Evolutionary conservation across 1,284 basidiomycete species (phyloP), one percentile per base, ranked within the genome.

Genomic region (Chondrostereum purpureum): DNA sequence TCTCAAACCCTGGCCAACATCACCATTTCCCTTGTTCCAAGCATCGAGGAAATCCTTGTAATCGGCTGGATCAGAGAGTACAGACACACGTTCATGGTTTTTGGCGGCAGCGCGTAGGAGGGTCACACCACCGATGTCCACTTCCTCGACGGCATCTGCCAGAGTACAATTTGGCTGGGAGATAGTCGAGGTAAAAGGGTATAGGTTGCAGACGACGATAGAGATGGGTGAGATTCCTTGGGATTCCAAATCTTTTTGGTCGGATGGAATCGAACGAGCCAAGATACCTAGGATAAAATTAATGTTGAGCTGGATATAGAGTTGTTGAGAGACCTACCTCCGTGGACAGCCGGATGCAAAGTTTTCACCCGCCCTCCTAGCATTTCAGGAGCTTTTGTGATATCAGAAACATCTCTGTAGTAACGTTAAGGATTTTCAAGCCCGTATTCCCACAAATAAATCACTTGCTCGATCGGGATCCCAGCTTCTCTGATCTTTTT

Each of bases 361-460:
- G 96, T 99, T 74, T 99, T 99, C 53, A 99, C 96, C 52, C 96
- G 79, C 36, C 96, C 96, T 45, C 95, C 94, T 12, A 99, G 79
- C 92, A 99, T 99, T 67, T 99, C 96, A n/a, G 95, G 96, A 1
- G 94, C 94, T 61, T 95, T 95, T 43, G 96, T 99, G 67, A 99
- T 89, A 60, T 93, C 90, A 16, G 93, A 92, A 38, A 99, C 94
- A 79, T 99, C 96, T 54, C 94, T 97, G 54, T 12, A 13, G 14
- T 19, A 4, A 23, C n/a, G n/a, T 20, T 24, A 21, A 36, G 45
- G 22, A 39, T 21, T 39, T 22, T 12, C 27, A 18, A 48, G 21
- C 24, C 44, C 34, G 3, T n/a, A 6, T 21, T 17, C 22, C 19
- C 21, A 22, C 16, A 45, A 42, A 39, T 24, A 33, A 41, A 27